These are phyloP conservation scores for Rhizoctonia solani DNA, from an alignment of 1,284 basidiomycete species.

Conservation along the genomic window DNA sequence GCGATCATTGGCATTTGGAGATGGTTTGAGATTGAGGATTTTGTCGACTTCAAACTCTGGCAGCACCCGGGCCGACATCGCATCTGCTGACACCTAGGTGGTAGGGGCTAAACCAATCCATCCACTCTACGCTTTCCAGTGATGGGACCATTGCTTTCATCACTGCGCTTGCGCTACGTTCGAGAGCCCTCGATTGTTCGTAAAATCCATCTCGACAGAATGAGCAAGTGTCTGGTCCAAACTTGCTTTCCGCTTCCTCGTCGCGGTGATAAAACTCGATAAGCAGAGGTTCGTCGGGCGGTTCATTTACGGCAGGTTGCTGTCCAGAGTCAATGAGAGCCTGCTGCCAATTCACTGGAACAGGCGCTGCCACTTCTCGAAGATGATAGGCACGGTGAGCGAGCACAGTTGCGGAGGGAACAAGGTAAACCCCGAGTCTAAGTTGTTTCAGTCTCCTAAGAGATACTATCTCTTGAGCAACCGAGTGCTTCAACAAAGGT, in stretches of 20 bases:
- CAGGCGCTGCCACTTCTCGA: background rate
- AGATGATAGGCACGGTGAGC: constrained; percentile 19
- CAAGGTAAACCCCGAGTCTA: constrained; percentile 20
- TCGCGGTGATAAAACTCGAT: constrained; percentile 24
- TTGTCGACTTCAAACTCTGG: background rate
- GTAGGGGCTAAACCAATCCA: constrained; percentile 22
- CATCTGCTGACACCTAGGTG: background rate
- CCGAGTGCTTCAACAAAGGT: constrained; percentile 3
- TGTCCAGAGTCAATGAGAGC: background rate
- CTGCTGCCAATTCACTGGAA: constrained; percentile 10
- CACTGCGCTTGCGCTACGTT: background rate
- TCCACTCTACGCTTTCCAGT: constrained; percentile 20
- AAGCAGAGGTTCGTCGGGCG: background rate
- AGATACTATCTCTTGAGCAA: constrained; percentile 14
- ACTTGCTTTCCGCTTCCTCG: background rate
- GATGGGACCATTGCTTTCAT: background rate
- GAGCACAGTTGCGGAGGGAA: constrained; percentile 6
- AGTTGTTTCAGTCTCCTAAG: background rate
- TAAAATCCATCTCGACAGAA: constrained; percentile 14
- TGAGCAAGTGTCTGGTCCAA: constrained; percentile 8
- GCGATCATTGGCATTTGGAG: too few species aligned
- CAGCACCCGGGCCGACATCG: background rate
- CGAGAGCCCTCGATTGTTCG: background rate
- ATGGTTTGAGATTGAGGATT: background rate
- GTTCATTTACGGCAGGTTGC: background rate